These are phyloP conservation scores for Edaphochlamys debaryana DNA, from an alignment of 139 green algal genomes.

Conservation along the genomic window DNA sequence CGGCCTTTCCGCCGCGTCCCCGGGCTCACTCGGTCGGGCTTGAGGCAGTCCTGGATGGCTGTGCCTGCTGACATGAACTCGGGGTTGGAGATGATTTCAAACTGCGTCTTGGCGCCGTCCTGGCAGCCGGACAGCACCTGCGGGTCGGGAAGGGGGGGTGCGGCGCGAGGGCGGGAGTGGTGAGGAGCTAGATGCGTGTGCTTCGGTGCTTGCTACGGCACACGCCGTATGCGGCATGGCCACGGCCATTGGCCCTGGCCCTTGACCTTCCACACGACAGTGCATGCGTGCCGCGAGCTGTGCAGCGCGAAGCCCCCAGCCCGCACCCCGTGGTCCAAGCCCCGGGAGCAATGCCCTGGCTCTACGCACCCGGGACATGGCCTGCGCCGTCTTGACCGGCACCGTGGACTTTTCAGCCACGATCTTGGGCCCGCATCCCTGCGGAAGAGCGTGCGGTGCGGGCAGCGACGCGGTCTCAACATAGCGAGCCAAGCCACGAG, in stretches of 20 bases:
- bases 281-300: too few relatives aligned
- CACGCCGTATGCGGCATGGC: background rate
- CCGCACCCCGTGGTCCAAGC: too few relatives aligned
- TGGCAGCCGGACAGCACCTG: slow-evolving; percentile 38
- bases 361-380: slow-evolving; percentile 85
- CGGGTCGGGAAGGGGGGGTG: background rate
- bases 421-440: slow-evolving; percentile 78
- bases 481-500: too few relatives aligned
- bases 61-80: slow-evolving; percentile 90
- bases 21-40: slow-evolving; percentile 75
- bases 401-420: slow-evolving; percentile 98
- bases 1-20: too few relatives aligned
- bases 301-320: too few relatives aligned
- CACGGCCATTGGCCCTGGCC: too few relatives aligned
- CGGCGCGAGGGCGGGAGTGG: background rate
- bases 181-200: too few relatives aligned
- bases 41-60: slow-evolving; percentile 79
- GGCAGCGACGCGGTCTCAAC: too few relatives aligned
- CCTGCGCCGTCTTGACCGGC: slow-evolving; percentile 97
- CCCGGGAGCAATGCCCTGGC: too few relatives aligned
- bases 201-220: too few relatives aligned
- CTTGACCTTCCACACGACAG: too few relatives aligned
- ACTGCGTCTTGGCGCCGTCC: slow-evolving; percentile 68
- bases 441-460: too few relatives aligned
- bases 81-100: slow-evolving; percentile 94